phyloP scores from a whole-genome alignment of 1,284 basidiomycete genomes.

The Uromyces viciae-fabae region DNA sequence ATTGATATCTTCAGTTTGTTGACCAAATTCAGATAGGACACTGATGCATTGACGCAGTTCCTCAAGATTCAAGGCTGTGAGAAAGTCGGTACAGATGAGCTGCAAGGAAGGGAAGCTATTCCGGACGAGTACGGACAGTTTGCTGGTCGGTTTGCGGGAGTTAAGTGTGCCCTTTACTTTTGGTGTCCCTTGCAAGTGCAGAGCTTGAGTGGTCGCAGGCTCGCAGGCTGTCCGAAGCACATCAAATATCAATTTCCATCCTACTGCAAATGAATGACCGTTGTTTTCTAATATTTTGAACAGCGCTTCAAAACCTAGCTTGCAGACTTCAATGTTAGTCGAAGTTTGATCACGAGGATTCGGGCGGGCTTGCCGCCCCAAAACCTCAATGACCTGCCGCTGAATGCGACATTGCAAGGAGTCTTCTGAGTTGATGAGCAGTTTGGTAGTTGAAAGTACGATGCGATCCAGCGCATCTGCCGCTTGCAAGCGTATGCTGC shows the following conservation, averaged over 20 bases:
- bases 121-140: constrained; percentile 63
- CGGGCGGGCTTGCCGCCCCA: constrained; percentile 72
- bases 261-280: constrained; percentile 80
- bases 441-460: constrained; percentile 65
- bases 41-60: constrained; percentile 81
- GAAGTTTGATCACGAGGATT: constrained; percentile 55
- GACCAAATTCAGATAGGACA: constrained; percentile 82
- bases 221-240: constrained; percentile 73
- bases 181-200: not conserved
- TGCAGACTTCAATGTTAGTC: constrained; percentile 66
- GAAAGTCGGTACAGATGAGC: constrained; percentile 81
- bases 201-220: not conserved
- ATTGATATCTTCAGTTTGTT: constrained; percentile 82
- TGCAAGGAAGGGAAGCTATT: constrained; percentile 91
- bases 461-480: constrained; percentile 79
- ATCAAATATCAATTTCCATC: constrained; percentile 88
- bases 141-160: constrained; percentile 23
- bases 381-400: constrained; percentile 72
- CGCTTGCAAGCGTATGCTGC: constrained; percentile 79
- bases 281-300: constrained; percentile 84
- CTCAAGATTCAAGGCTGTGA: constrained; percentile 72
- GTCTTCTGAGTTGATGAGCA: constrained; percentile 52
- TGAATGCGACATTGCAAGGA: constrained; percentile 67
- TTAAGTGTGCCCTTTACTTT: constrained; percentile 19
- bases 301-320: constrained; percentile 80